These are phyloP conservation scores for Calonectria multiphialidica DNA, from an alignment of 2,329 filamentous ascomycete species.

Conservation along the genomic window DNA sequence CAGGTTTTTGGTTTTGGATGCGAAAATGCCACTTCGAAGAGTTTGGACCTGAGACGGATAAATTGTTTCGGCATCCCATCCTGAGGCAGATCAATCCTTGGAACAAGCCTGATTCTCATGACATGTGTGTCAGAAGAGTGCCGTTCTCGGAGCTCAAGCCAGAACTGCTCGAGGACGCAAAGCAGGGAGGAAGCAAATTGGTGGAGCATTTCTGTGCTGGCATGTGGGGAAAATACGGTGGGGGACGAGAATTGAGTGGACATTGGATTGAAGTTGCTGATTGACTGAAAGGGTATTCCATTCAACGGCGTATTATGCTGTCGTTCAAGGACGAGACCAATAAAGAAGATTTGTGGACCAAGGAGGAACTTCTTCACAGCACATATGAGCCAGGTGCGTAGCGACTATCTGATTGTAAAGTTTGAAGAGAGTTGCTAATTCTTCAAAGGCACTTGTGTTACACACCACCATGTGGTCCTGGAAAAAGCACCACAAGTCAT, in stretches of 20 bases:
- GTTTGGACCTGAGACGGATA: constrained; percentile 24
- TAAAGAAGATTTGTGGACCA: constrained; percentile 32
- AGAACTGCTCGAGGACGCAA: constrained; percentile 26
- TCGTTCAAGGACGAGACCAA: constrained; percentile 22
- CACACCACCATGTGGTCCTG: constrained; percentile 31
- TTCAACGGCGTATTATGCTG: constrained; percentile 30
- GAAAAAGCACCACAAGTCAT: constrained; percentile 29
- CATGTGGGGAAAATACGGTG: constrained; percentile 39
- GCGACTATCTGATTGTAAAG: not conserved
- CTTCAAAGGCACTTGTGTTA: constrained; percentile 32
- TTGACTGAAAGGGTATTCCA: constrained; percentile 14
- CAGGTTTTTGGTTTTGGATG: constrained; percentile 30
- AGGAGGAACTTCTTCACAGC: constrained; percentile 25
- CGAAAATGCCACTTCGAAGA: constrained; percentile 37
- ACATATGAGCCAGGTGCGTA: constrained; percentile 34
- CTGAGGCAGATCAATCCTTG: constrained; percentile 34
- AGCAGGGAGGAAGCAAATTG: constrained; percentile 28
- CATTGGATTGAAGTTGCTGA: not conserved
- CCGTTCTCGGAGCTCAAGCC: constrained; percentile 17
- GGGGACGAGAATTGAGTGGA: fast-evolving
- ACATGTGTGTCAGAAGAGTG: constrained; percentile 34
- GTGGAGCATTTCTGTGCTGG: constrained; percentile 32
- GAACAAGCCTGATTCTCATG: constrained; percentile 33
- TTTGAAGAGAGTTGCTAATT: not conserved
- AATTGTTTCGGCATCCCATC: constrained; percentile 26